These are phyloP conservation scores for Rosa rugosa DNA, from an alignment of 306 rosid species.

Conservation along the genomic window DNA sequence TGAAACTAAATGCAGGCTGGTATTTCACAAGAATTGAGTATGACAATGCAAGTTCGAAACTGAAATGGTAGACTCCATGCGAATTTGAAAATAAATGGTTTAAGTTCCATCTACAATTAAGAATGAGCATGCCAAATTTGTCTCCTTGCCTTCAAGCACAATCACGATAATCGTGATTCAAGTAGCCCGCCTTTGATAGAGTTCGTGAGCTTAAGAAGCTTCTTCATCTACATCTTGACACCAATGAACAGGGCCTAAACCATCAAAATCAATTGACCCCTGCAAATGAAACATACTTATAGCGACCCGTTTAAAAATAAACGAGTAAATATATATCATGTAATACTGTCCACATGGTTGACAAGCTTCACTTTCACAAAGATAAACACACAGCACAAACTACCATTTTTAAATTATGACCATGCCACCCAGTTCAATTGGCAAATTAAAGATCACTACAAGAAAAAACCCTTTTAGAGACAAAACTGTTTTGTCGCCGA, in stretches of 20 bases:
- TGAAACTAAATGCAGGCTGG: background rate
- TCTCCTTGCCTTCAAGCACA: background rate
- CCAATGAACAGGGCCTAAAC: conserved; percentile 47
- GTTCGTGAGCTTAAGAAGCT: background rate
- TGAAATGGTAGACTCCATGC: background rate
- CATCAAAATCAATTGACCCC: conserved; percentile 39
- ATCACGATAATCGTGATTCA: background rate
- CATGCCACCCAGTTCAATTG: background rate
- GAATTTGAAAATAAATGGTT: background rate
- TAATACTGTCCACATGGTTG: background rate
- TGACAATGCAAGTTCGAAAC: background rate
- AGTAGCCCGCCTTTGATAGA: background rate
- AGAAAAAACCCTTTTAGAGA: too few species aligned
- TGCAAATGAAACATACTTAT: background rate
- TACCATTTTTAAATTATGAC: background rate
- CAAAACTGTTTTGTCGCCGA: too few species aligned
- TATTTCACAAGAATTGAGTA: background rate
- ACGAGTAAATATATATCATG: too few species aligned
- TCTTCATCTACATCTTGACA: conserved; percentile 38
- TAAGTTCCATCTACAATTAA: background rate
- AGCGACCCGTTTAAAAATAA: background rate
- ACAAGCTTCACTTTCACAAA: background rate
- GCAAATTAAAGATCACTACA: background rate
- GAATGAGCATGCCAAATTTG: background rate
- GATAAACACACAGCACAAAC: background rate